These are phyloP conservation scores for Pyrenophora teres DNA, from an alignment of 2,329 filamentous ascomycete genomes.

Conservation along the genomic window DNA sequence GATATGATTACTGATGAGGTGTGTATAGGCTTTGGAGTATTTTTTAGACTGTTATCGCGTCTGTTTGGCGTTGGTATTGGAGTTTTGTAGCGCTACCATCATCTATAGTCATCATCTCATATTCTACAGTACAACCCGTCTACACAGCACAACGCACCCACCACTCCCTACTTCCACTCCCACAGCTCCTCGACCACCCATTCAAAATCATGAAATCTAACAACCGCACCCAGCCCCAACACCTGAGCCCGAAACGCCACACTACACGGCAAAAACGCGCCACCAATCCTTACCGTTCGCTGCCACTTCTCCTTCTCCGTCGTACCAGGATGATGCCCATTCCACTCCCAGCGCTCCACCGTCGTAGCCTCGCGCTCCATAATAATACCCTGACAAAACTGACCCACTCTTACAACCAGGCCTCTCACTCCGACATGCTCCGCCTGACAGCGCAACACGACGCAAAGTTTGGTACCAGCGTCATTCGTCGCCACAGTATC, in stretches of 20 bases:
- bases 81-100: not conserved
- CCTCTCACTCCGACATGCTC: constrained; percentile 52
- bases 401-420: constrained; percentile 59
- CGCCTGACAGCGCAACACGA: constrained; percentile 50
- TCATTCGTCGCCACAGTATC: constrained; percentile 31
- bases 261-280: constrained; percentile 49
- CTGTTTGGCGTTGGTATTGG: not conserved
- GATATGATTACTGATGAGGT: constrained; percentile 32
- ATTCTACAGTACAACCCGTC: not conserved
- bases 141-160: not conserved
- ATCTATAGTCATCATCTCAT: not conserved
- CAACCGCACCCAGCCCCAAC: constrained; percentile 35
- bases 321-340: not conserved
- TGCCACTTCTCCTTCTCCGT: constrained; percentile 40
- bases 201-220: constrained; percentile 40
- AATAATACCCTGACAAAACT: constrained; percentile 62
- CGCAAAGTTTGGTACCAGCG: constrained; percentile 25
- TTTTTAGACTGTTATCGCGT: not conserved
- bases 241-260: constrained; percentile 40
- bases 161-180: constrained; percentile 25
- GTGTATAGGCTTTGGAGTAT: not conserved
- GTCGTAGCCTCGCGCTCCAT: constrained; percentile 51
- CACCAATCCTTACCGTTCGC: constrained; percentile 46
- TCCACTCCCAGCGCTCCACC: constrained; percentile 61
- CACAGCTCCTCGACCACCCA: constrained; percentile 49